Base-by-base conservation (phyloP, 768 basidiomycete species). In the Dacryopinax spathularia region DNA sequence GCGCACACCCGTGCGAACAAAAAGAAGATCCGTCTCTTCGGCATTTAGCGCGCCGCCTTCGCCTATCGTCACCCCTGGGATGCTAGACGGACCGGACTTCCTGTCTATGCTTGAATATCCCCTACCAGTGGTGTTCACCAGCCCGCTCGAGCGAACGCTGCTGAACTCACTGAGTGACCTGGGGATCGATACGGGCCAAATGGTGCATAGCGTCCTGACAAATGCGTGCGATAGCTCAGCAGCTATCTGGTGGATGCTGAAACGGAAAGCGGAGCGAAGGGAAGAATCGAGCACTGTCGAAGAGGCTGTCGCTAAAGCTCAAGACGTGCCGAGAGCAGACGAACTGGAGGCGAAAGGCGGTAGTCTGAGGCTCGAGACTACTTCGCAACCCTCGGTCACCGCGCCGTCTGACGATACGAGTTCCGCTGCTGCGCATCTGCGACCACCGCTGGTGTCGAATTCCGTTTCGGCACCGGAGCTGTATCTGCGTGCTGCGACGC, bases 211-310 rank as follows among this genome's bases (percentile, higher is more conserved):
- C 0, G 96, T 98, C 13, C 78, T 89, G 48, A 86, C 81, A 31
- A 84, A 97, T 73, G 95, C 95, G 0, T 99, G 95, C 70, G 95
- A 99, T 73, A 82, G 89, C 0, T 81, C 88, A 13, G 88, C 91
- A 9, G 91, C 94, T 1, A 75, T 91, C 7, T 99, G 94, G 94
- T 99, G 96, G 96, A 90, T 95, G 82, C 77, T 97, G 60, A 87
- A 85, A 73, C 82, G 85, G 72, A 93, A 85, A 69, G 82, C 84
- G 20, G 92, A 81, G 82, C 77, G 84, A 74, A 81, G 79, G 44
- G 78, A 77, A 60, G 67, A 70, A 18, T 64, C 65, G 16, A 69
- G 66, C 18, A 22, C 62, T 31, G 48, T 56, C 9, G 48, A 31
- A 27, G 67, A 71, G 29, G 65, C 66, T 2, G 67, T 69, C 0